These are phyloP conservation scores for Crithidia expoeki DNA, from an alignment of 208 protist species.

Conservation along the genomic window DNA sequence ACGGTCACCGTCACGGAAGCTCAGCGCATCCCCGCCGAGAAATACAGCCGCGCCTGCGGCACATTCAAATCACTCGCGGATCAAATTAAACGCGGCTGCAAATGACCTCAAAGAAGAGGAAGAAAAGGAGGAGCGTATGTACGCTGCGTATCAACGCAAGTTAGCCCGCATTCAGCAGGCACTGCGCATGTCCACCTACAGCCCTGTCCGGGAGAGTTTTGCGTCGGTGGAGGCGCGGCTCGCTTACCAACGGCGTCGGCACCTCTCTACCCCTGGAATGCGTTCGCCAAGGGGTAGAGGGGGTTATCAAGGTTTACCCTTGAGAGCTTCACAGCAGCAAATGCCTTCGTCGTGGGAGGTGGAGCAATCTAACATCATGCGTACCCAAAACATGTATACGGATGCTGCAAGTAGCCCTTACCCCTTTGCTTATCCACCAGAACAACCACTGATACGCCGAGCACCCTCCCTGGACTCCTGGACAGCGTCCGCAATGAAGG, in stretches of 20 bases:
- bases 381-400: neutral
- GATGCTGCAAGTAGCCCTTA: neutral
- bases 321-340: too few relatives aligned
- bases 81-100: too few relatives aligned
- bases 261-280: constrained; percentile 16
- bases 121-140: constrained; percentile 26
- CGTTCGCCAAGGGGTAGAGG: too few relatives aligned
- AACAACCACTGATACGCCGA: constrained; percentile 24
- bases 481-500: neutral
- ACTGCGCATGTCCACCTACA: constrained; percentile 1
- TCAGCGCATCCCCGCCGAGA: constrained; percentile 5
- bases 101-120: constrained; percentile 10
- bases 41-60: neutral
- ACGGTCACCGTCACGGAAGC: neutral
- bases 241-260: constrained; percentile 21
- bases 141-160: constrained; percentile 24
- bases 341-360: neutral
- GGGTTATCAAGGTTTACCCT: too few relatives aligned
- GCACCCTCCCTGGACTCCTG: constrained; percentile 7
- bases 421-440: too few relatives aligned
- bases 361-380: neutral
- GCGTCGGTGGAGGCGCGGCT: constrained; percentile 18
- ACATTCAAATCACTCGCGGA: neutral
- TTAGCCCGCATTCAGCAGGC: constrained; percentile 33
- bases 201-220: neutral